phyloP scores from a whole-genome alignment of 306 rosid species.

The Alnus rubra region DNA sequence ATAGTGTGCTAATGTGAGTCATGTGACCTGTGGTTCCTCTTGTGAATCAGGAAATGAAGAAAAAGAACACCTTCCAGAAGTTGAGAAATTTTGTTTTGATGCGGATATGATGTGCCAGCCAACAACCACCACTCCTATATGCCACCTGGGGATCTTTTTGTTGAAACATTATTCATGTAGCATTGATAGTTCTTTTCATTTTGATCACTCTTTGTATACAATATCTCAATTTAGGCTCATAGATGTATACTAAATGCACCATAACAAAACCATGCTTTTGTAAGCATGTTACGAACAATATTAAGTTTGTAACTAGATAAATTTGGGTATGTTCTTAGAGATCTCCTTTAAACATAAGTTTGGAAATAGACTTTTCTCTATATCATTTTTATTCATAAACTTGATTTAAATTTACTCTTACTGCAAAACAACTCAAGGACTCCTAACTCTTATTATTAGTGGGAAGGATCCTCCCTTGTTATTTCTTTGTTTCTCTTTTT shows the following conservation, averaged over 20 bases:
- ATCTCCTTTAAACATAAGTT: no score
- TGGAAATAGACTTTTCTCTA: no score
- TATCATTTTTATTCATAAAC: no score
- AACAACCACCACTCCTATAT: neutral
- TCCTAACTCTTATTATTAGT: no score
- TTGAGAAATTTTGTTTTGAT: neutral
- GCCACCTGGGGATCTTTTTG: neutral
- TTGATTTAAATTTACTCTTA: no score
- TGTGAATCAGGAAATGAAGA: slow-evolving; percentile 9
- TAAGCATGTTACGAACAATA: neutral
- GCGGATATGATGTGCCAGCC: neutral
- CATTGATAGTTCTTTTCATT: neutral
- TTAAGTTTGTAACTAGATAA: no score
- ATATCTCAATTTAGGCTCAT: neutral
- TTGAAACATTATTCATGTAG: neutral
- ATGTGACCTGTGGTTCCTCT: slow-evolving; percentile 16
- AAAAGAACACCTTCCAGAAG: slow-evolving; percentile 4
- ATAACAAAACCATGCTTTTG: neutral
- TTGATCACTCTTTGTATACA: neutral
- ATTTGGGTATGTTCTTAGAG: no score
- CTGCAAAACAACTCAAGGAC: no score
- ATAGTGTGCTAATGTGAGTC: slow-evolving; percentile 15
- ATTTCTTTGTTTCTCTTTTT: no score
- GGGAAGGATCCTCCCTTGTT: no score
- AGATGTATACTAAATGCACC: neutral